Conservation (phyloP, 2,329 filamentous ascomycete genomes). For the Talaromyces rugulosus region DNA sequence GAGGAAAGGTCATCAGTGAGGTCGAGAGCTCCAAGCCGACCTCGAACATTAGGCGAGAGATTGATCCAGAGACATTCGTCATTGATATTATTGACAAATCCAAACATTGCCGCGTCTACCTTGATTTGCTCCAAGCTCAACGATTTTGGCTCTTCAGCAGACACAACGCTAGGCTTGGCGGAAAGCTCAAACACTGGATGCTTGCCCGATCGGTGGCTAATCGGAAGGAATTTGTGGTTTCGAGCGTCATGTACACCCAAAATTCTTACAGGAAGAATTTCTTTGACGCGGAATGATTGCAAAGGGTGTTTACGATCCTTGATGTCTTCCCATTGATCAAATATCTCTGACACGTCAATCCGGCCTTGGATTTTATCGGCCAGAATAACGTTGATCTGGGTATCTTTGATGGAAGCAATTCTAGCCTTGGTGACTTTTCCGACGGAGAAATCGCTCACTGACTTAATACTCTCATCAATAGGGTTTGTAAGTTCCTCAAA, state of each 20-base stretch:
- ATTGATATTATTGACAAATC: conserved; percentile 85
- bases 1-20: conserved; percentile 81
- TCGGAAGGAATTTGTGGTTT: conserved; percentile 85
- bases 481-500: conserved; percentile 46
- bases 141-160: conserved; percentile 54
- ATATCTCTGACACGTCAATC: conserved; percentile 85
- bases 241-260: conserved; percentile 85
- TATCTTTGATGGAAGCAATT: conserved; percentile 80
- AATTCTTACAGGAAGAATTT: conserved; percentile 69
- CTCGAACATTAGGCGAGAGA: conserved; percentile 80
- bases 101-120: conserved; percentile 67
- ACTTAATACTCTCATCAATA: conserved; percentile 60
- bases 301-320: conserved; percentile 76
- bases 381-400: conserved; percentile 86
- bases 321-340: conserved; percentile 84
- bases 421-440: conserved; percentile 72
- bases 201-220: conserved; percentile 78
- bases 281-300: conserved; percentile 66
- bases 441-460: conserved; percentile 67
- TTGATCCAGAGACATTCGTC: conserved; percentile 85
- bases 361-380: conserved; percentile 88
- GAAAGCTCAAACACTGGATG: conserved; percentile 81
- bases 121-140: conserved; percentile 70
- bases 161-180: conserved; percentile 61
- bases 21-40: conserved; percentile 76